A percentile compares a stretch with the other conserved stretches of the same genome.
These are phyloP conservation scores for Pisolithus tinctorius DNA, from an alignment of 768 basidiomycete species.

Conservation along the genomic window DNA sequence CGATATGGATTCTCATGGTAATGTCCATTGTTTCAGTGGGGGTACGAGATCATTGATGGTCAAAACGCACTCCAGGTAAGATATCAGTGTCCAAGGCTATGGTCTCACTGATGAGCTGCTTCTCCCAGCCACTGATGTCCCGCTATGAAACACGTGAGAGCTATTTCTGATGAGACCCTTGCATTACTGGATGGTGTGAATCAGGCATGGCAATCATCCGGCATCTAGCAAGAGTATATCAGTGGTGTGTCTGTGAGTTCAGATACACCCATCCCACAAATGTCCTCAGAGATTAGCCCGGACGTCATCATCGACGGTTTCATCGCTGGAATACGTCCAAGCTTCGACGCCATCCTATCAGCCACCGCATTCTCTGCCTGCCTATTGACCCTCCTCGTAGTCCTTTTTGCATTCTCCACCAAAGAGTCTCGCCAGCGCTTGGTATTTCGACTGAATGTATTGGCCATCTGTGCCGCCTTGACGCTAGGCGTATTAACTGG, in stretches of 20 bases:
- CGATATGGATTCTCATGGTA: too few relatives aligned
- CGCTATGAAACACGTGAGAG: too few relatives aligned
- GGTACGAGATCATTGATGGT: too few relatives aligned
- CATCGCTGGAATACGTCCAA: constrained; percentile 14
- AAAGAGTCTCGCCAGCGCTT: constrained; percentile 17
- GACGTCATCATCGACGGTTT: neutral
- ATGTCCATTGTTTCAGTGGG: too few relatives aligned
- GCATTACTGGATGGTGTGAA: too few relatives aligned
- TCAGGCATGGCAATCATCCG: too few relatives aligned
- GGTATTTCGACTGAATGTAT: constrained; percentile 29
- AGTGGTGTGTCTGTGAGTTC: neutral
- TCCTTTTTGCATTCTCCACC: constrained; percentile 29
- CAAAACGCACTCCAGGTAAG: too few relatives aligned
- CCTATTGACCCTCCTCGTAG: constrained; percentile 28
- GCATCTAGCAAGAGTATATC: neutral
- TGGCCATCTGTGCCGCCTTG: constrained; percentile 16
- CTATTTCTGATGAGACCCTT: too few relatives aligned
- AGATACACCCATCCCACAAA: neutral
- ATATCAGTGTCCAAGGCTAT: too few relatives aligned
- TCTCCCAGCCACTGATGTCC: too few relatives aligned
- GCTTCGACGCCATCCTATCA: constrained; percentile 18
- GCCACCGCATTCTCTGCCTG: constrained; percentile 22
- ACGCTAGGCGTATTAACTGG: constrained; percentile 21
- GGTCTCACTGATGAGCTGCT: too few relatives aligned
- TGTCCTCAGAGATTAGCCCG: neutral